Percentiles rank a stretch among this genome's conserved stretches.
Conservation (phyloP, 75 land plant genomes). For the Picea sitchensis region DNA sequence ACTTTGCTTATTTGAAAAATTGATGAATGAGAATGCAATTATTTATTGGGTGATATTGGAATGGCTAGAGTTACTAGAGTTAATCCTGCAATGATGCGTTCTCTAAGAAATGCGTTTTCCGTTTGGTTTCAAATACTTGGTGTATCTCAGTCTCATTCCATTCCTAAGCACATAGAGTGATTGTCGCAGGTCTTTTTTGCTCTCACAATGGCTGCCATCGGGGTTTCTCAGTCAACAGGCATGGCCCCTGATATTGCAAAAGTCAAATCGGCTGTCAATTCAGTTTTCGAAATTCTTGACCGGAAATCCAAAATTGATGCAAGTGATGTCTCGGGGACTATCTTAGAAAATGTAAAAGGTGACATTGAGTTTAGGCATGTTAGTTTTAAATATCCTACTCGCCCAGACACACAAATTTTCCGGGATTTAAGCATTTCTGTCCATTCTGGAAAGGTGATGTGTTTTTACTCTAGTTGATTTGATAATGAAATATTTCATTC, state of each 20-base stretch:
- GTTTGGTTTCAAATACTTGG: background rate
- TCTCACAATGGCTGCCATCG: slow-evolving; percentile 61
- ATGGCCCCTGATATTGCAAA: slow-evolving; percentile 62
- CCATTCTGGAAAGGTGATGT: slow-evolving; percentile 58
- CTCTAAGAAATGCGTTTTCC: background rate
- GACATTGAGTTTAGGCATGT: slow-evolving; percentile 71
- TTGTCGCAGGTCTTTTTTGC: slow-evolving; percentile 31
- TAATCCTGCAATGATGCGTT: too few relatives aligned
- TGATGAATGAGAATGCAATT: too few relatives aligned
- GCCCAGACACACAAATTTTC: slow-evolving; percentile 64
- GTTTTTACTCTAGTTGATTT: background rate
- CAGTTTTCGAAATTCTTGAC: slow-evolving; percentile 67
- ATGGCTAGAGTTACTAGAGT: too few relatives aligned
- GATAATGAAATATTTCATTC: slow-evolving; percentile 12
- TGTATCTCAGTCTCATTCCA: background rate
- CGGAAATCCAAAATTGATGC: slow-evolving; percentile 58
- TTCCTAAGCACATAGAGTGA: background rate
- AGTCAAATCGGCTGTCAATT: slow-evolving; percentile 60
- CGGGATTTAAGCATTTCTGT: slow-evolving; percentile 51
- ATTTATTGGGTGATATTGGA: too few relatives aligned
- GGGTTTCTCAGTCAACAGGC: slow-evolving; percentile 60
- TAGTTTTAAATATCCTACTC: slow-evolving; percentile 67
- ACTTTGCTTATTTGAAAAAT: too few relatives aligned
- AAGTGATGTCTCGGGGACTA: slow-evolving; percentile 33
- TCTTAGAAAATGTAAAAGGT: slow-evolving; percentile 37